Evolutionary conservation across 352 stramenopile species (phyloP).

Genomic region (Pythium myriotylum): DNA sequence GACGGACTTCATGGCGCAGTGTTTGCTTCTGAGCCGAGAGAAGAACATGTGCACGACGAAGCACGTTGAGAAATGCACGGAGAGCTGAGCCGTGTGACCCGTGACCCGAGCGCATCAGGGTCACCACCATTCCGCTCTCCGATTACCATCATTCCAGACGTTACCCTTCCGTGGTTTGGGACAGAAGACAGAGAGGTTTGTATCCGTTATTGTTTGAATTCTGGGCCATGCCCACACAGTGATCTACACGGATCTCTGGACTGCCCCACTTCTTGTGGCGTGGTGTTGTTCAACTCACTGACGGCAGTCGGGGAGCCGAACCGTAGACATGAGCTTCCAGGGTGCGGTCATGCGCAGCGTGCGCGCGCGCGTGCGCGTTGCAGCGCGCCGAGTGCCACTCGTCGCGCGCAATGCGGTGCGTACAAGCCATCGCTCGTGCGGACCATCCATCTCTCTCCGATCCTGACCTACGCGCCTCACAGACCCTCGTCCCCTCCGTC

Average conservation of each 20-base stretch:
- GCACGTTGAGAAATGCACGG: conserved; percentile 12
- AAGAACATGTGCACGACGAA: conserved; percentile 17
- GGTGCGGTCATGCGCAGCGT: conserved; percentile 37
- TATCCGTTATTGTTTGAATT: not conserved
- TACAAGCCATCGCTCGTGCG: no score
- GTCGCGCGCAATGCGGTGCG: conserved; percentile 29
- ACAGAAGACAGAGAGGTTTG: no score
- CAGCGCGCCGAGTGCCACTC: conserved; percentile 26
- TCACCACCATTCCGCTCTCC: not conserved
- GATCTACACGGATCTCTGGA: conserved; percentile 9
- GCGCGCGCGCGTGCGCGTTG: conserved; percentile 40
- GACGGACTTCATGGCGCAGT: conserved; percentile 22
- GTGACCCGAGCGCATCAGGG: no score
- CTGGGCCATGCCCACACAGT: not conserved
- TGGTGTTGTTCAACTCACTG: conserved; percentile 16
- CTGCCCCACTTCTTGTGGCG: conserved; percentile 24
- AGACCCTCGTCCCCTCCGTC: conserved; percentile 13
- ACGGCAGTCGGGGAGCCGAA: conserved; percentile 9
- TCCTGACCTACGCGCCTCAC: not conserved
- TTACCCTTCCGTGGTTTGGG: no score
- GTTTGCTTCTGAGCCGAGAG: conserved; percentile 13
- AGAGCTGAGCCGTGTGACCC: not conserved
- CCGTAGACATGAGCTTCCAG: conserved; percentile 56
- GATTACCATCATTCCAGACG: no score
- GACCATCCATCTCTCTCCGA: no score